Conservation (phyloP, 345 rosid species). For the Cardamine chenopodiifolia region DNA sequence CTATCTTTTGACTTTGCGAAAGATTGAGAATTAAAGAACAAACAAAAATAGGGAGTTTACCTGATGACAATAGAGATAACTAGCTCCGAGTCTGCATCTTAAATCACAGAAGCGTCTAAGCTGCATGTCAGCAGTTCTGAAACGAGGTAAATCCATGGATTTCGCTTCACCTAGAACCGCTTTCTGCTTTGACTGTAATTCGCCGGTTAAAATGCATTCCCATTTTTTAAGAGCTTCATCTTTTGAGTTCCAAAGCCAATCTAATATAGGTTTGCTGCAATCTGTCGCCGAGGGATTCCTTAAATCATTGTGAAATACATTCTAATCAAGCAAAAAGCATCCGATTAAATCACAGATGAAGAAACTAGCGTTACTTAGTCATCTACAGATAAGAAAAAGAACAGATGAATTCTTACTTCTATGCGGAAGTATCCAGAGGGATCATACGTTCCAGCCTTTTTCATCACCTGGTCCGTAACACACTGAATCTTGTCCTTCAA, state of each 20-base stretch:
- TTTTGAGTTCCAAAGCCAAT: slow-evolving; percentile 73
- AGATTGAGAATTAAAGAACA: not conserved
- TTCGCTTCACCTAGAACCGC: slow-evolving; percentile 47
- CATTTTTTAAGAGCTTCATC: slow-evolving; percentile 74
- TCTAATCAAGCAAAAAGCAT: slow-evolving; percentile 47
- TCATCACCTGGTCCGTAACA: slow-evolving; percentile 72
- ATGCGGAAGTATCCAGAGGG: slow-evolving; percentile 91
- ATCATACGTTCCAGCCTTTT: slow-evolving; percentile 64
- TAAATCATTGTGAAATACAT: slow-evolving; percentile 73
- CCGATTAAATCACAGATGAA: slow-evolving; percentile 6
- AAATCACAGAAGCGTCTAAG: slow-evolving; percentile 64
- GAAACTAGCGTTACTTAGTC: not conserved
- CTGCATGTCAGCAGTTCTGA: slow-evolving; percentile 63
- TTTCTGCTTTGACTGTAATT: slow-evolving; percentile 59
- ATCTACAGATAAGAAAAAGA: not conserved
- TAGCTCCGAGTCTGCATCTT: slow-evolving; percentile 81
- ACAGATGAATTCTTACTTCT: slow-evolving; percentile 53
- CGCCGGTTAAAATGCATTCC: slow-evolving; percentile 67
- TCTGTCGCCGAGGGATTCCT: slow-evolving; percentile 66
- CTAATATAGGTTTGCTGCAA: slow-evolving; percentile 71
- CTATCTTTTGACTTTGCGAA: not conserved
- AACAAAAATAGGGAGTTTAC: slow-evolving; percentile 37
- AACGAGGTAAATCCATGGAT: slow-evolving; percentile 55
- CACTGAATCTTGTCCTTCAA: slow-evolving; percentile 82
- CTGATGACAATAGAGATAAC: slow-evolving; percentile 89